phyloP scores from a whole-genome alignment of 2,329 filamentous ascomycete species.

The Aspergillus eucalypticola region DNA sequence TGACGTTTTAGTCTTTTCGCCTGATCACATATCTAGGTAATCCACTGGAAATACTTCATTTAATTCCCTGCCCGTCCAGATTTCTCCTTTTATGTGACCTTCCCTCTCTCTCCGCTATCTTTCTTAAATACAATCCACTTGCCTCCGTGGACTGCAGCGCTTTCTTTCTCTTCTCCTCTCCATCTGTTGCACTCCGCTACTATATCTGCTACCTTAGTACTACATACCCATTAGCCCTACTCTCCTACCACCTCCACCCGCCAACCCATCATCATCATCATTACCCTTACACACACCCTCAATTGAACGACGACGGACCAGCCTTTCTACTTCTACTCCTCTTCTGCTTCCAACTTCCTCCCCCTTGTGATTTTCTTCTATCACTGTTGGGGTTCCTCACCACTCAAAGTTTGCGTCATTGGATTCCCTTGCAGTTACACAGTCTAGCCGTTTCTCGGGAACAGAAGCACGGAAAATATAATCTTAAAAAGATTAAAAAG shows the following conservation, averaged over 20 bases:
- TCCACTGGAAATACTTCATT: constrained; percentile 34
- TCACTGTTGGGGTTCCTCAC: constrained; percentile 16
- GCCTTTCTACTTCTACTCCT: background rate
- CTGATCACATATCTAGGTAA: constrained; percentile 38
- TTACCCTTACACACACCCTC: background rate
- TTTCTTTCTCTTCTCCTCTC: constrained; percentile 13
- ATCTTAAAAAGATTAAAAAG: constrained; percentile 3
- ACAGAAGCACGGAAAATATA: background rate
- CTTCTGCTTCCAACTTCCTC: background rate
- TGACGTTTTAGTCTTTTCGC: constrained; percentile 31
- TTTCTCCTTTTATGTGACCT: constrained; percentile 16
- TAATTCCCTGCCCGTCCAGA: constrained; percentile 31
- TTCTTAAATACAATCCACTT: constrained; percentile 7
- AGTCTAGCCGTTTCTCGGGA: constrained; percentile 11
- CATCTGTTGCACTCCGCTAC: background rate
- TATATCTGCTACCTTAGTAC: constrained; percentile 1
- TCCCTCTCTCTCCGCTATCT: constrained; percentile 6
- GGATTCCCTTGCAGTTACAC: constrained; percentile 21
- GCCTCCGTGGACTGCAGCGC: constrained; percentile 1
- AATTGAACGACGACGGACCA: background rate
- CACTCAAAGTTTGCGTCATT: constrained; percentile 16
- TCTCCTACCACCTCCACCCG: background rate
- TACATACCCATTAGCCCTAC: constrained; percentile 7
- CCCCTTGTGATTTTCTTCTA: background rate
- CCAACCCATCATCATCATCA: background rate